These are phyloP conservation scores for Gracilaria caudata DNA, from an alignment of 23 red algal genomes.

Conservation along the genomic window DNA sequence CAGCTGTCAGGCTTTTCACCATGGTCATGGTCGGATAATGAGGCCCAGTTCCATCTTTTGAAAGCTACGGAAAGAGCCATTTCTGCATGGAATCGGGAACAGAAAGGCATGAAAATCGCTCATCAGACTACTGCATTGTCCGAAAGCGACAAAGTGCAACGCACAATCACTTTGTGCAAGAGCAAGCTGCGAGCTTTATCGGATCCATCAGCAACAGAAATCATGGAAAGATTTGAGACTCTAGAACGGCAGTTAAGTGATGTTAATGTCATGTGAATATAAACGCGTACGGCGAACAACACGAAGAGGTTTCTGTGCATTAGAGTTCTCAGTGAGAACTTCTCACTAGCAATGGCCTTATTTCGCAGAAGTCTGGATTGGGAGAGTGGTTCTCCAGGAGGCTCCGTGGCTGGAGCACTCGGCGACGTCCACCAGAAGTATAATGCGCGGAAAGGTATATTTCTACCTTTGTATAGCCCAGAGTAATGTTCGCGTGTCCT, in stretches of 20 bases:
- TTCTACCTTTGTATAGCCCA: too few relatives aligned
- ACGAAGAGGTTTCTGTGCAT: not conserved
- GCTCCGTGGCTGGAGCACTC: too few relatives aligned
- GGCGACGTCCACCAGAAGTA: too few relatives aligned
- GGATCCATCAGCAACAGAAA: not conserved
- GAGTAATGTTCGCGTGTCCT: too few relatives aligned
- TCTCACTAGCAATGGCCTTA: too few relatives aligned
- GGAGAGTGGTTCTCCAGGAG: too few relatives aligned
- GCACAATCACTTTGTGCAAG: slow-evolving; percentile 25
- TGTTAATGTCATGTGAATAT: not conserved
- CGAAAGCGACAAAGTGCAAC: slow-evolving; percentile 22
- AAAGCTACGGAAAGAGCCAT: slow-evolving; percentile 36
- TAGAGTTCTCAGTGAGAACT: not conserved
- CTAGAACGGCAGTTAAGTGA: slow-evolving; percentile 29
- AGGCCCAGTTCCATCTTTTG: slow-evolving; percentile 47
- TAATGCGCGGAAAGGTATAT: too few relatives aligned
- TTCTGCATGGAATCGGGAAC: slow-evolving; percentile 20
- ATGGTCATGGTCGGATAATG: slow-evolving; percentile 46
- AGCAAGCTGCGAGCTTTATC: slow-evolving; percentile 38
- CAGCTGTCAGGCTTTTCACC: slow-evolving; percentile 18
- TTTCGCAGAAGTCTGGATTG: too few relatives aligned
- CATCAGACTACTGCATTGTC: not conserved
- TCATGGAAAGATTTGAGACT: slow-evolving; percentile 30
- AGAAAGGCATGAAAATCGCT: not conserved
- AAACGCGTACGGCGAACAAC: not conserved